These are phyloP conservation scores for Diaporthe destruens DNA, from an alignment of 2,329 filamentous ascomycete genomes.

Conservation along the genomic window DNA sequence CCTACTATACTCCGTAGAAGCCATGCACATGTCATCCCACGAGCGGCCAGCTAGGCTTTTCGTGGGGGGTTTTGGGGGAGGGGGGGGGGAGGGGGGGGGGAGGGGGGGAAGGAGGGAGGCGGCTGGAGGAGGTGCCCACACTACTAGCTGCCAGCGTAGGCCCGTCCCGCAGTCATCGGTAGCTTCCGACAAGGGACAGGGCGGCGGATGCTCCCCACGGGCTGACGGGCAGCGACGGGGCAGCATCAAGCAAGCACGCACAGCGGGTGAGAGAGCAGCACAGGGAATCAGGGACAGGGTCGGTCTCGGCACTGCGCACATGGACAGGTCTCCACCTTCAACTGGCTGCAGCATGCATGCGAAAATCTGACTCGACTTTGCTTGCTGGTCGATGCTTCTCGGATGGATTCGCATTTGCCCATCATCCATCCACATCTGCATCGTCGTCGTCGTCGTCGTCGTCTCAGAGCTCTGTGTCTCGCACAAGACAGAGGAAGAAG, in stretches of 20 bases:
- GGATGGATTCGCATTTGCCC: slow-evolving; percentile 12
- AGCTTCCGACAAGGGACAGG: slow-evolving; percentile 22
- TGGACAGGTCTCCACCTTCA: slow-evolving; percentile 20
- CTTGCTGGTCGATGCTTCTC: slow-evolving; percentile 2
- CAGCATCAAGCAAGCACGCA: background rate
- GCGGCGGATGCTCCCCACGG: background rate
- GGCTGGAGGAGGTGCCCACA: slow-evolving; percentile 1
- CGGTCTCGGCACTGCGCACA: slow-evolving; percentile 9
- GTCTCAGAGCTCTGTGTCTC: background rate
- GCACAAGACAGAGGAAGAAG: background rate
- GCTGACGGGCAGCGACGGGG: background rate
- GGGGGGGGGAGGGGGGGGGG: background rate
- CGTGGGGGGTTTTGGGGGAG: background rate
- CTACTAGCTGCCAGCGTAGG: slow-evolving; percentile 15
- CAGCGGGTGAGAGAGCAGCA: background rate
- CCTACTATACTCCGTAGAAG: too few species aligned
- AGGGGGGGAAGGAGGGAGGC: background rate
- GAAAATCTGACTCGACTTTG: slow-evolving; percentile 26
- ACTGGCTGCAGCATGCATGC: slow-evolving; percentile 26
- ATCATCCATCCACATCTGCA: background rate
- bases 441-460: background rate
- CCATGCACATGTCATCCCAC: too few species aligned
- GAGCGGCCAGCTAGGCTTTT: background rate
- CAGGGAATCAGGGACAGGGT: slow-evolving; percentile 12
- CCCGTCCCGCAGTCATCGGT: slow-evolving; percentile 27